Evolutionary conservation across 2,329 filamentous ascomycete genomes (phyloP).

Genomic region (Paecilomyces sp.): DNA sequence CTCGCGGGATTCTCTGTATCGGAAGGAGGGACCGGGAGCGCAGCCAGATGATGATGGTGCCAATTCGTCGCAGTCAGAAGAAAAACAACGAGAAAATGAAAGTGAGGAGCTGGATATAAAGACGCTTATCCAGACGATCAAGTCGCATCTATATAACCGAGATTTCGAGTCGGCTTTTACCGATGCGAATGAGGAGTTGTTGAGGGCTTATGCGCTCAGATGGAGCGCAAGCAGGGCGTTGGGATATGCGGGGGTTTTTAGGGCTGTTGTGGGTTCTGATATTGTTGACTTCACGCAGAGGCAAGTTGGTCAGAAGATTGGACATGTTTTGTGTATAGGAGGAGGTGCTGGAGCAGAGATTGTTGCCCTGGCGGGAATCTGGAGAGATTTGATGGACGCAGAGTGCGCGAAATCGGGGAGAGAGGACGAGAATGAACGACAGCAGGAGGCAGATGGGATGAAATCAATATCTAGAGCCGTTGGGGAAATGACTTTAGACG

Average conservation of each 20-base stretch:
- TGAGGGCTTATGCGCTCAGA: constrained; percentile 77
- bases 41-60: not conserved
- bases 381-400: constrained; percentile 29
- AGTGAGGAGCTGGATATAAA: constrained; percentile 28
- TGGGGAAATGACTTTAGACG: constrained; percentile 10
- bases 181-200: constrained; percentile 54
- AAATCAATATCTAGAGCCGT: constrained; percentile 9
- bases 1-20: constrained; percentile 11
- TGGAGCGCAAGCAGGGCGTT: constrained; percentile 87
- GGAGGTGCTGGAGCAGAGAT: constrained; percentile 63
- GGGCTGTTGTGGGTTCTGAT: constrained; percentile 20
- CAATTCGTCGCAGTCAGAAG: not conserved
- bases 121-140: constrained; percentile 68
- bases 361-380: constrained; percentile 52
- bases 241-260: constrained; percentile 64
- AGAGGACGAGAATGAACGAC: not conserved
- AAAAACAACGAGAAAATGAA: not conserved
- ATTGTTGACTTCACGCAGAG: constrained; percentile 5
- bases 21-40: not conserved
- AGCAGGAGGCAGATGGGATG: not conserved
- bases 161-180: constrained; percentile 76
- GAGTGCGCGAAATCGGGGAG: constrained; percentile 6
- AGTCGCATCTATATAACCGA: constrained; percentile 75
- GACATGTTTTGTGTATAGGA: constrained; percentile 51
- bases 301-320: constrained; percentile 5